Base-by-base conservation (phyloP, 2,329 filamentous ascomycete genomes). In the Lecanosticta acicola region DNA sequence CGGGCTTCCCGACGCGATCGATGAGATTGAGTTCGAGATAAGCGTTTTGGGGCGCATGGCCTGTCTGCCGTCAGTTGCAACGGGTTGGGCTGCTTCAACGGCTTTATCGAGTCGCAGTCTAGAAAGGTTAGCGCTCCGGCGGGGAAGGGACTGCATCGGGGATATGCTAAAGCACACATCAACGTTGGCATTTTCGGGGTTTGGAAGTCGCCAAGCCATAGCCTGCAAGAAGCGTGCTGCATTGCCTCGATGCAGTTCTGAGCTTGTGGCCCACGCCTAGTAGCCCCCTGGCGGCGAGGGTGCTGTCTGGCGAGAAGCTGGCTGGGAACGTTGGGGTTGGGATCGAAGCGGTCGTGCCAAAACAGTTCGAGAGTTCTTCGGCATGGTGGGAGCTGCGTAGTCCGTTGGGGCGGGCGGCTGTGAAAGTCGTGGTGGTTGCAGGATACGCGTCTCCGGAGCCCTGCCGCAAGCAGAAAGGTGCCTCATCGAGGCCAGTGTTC, bases 381-480 rank as follows among this genome's bases (percentile, higher is more conserved):
- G 42, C 70, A 72, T 69, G 7, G 45, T 67, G 3, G 67, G 50
- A 1, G 68, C 69, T 17, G 52, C 39, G 46, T 70, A 71, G 7
- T 63, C 67, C 2, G 60, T 58, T 1, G 70, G 68, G 2, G 65
- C 65, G 3, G 57, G 48, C n/a, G n/a, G n/a, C n/a, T 8, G 59
- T 65, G 9, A 66, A 59, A 1, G 67, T 68, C 8, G 48, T 56
- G 2, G 66, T 70, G 4, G 53, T 58, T 13, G 58, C 61, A 17
- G 61, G 52, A 52, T 70, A 71, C 19, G 53, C 41, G 1, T 46
- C 41, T 16, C 41, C 48, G 3, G 54, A 29, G 1, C 65, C 65
- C 16, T 52, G 48, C 51, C 71, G 65, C 35, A 78, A 57, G 54
- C 76, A 78, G 14, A 64, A 69, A 3, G 75, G 72, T 2, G 57